These are phyloP conservation scores for Oryza punctata DNA, from an alignment of 176 grass and related monocot genomes.

Conservation along the genomic window DNA sequence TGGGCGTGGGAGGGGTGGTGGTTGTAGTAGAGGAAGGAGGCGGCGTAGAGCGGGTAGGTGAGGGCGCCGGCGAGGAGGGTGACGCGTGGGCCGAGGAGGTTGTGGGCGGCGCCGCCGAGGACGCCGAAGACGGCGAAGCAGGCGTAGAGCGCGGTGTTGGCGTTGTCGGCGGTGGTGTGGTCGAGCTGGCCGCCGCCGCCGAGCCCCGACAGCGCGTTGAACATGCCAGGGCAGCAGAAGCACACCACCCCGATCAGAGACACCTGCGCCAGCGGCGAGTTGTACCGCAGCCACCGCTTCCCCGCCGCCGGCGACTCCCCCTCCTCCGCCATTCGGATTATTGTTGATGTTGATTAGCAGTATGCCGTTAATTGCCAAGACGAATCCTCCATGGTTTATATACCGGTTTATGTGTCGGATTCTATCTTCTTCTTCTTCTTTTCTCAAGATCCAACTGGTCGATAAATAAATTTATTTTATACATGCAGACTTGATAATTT, in stretches of 20 bases:
- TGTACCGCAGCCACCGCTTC: too few species aligned
- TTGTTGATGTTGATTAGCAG: too few species aligned
- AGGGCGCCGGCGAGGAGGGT: conserved; percentile 68
- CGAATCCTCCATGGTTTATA: too few species aligned
- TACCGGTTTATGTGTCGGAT: too few species aligned
- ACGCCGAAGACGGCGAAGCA: conserved; percentile 82
- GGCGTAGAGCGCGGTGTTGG: conserved; percentile 92
- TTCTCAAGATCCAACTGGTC: too few species aligned
- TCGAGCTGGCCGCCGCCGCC: conserved; percentile 90
- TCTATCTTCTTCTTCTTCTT: too few species aligned
- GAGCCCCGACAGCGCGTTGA: conserved; percentile 93
- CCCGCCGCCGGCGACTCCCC: too few species aligned
- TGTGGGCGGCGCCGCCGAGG: conserved; percentile 77
- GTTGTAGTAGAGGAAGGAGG: conserved; percentile 96
- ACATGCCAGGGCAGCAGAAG: conserved; percentile 99
- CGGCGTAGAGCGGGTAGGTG: conserved; percentile 86
- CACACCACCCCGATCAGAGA: conserved; percentile 75
- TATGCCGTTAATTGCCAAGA: too few species aligned
- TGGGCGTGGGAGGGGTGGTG: conserved; percentile 29
- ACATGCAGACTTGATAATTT: too few species aligned
- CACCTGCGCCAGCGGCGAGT: conserved; percentile 80
- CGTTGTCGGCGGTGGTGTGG: conserved; percentile 69
- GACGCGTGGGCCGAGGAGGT: conserved; percentile 77
- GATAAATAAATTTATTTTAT: too few species aligned
- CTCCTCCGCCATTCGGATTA: not conserved